A percentile compares a stretch with the other conserved stretches of the same genome.
These are phyloP conservation scores for Mediolabrus comicus DNA, from an alignment of 108 stramenopile genomes.

Conservation along the genomic window DNA sequence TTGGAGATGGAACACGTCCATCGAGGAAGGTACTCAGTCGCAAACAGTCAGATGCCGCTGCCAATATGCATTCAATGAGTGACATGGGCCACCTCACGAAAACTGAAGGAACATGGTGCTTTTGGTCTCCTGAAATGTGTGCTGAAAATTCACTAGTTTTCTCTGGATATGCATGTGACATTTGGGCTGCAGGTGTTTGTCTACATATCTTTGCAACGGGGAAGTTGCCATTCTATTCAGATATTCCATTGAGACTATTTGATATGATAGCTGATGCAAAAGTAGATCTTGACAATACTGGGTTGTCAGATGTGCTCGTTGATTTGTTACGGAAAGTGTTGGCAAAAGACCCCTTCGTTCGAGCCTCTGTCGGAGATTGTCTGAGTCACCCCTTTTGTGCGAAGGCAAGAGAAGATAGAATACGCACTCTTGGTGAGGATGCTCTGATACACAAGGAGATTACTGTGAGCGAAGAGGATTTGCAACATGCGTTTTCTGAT, in stretches of 20 bases:
- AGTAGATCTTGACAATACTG: constrained; percentile 46
- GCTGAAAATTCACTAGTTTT: constrained; percentile 41
- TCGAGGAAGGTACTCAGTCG: not conserved
- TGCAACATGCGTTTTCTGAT: not conserved
- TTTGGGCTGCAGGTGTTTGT: constrained; percentile 92
- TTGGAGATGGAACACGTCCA: not conserved
- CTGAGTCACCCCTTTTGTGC: constrained; percentile 72
- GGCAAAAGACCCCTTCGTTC: constrained; percentile 62
- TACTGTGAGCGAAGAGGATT: not conserved
- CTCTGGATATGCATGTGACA: constrained; percentile 86
- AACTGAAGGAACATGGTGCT: constrained; percentile 90
- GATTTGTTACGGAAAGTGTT: constrained; percentile 64
- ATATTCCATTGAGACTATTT: constrained; percentile 66
- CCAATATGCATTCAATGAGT: constrained; percentile 56
- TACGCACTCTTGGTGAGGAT: constrained; percentile 22
- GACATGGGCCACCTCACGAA: constrained; percentile 67
- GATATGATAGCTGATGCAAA: constrained; percentile 58
- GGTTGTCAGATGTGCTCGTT: constrained; percentile 53
- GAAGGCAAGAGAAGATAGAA: constrained; percentile 53
- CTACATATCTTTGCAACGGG: constrained; percentile 88
- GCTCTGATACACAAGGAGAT: not conserved
- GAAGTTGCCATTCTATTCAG: constrained; percentile 79
- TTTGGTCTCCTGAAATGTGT: constrained; percentile 89
- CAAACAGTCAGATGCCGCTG: constrained; percentile 37
- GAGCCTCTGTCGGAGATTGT: constrained; percentile 86